Percentiles rank a stretch among this genome's conserved stretches.
These are phyloP conservation scores for Parathielavia hyrcaniae DNA, from an alignment of 495 filamentous ascomycete species.

Conservation along the genomic window DNA sequence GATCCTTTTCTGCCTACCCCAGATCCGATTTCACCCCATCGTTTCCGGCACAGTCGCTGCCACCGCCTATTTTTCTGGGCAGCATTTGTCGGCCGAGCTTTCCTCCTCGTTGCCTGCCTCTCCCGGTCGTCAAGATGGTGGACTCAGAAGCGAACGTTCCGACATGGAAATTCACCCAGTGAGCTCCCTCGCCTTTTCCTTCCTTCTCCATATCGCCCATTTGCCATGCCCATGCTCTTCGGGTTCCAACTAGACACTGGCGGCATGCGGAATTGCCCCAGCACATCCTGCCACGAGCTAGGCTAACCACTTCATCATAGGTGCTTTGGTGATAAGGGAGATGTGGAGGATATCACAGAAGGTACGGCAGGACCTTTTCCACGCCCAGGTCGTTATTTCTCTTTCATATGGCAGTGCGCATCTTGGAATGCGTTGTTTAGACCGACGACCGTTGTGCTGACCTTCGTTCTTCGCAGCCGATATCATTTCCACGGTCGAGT, in stretches of 20 bases:
- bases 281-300: constrained; percentile 10
- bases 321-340: constrained; percentile 99
- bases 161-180: constrained; percentile 99
- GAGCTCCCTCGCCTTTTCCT: constrained; percentile 39
- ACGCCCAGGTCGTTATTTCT: too few species aligned
- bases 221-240: too few species aligned
- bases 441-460: constrained; percentile 23
- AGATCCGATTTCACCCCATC: constrained; percentile 8
- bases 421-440: background rate
- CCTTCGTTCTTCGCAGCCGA: constrained; percentile 57
- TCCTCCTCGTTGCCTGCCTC: constrained; percentile 21
- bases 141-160: constrained; percentile 88
- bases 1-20: constrained; percentile 7
- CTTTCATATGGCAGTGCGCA: background rate
- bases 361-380: constrained; percentile 48
- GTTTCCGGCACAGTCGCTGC: constrained; percentile 13
- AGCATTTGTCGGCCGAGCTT: constrained; percentile 26
- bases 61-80: constrained; percentile 19
- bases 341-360: constrained; percentile 99
- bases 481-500: constrained; percentile 99
- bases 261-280: too few species aligned
- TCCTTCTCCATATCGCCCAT: background rate
- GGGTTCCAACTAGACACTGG: too few species aligned
- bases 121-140: constrained; percentile 67
- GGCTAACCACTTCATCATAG: constrained; percentile 41